Conservation (phyloP, 805 yeast species). For the Tetrapisispora nanseiensis region DNA sequence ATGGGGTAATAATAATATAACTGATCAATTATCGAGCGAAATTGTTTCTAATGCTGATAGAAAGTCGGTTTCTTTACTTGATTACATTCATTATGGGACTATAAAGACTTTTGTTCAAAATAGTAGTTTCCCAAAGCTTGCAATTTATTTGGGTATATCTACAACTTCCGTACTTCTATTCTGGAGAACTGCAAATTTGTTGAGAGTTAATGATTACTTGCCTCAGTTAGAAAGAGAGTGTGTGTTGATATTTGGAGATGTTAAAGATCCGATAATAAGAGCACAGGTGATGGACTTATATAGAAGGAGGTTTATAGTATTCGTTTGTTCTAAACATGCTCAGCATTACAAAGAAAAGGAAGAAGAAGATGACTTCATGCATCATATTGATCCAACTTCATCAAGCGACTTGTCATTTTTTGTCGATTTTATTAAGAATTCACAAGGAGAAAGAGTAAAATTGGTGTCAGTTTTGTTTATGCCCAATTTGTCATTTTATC, state of each 20-base stretch:
- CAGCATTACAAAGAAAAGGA: conserved; percentile 14
- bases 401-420: conserved; percentile 16
- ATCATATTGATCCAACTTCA: conserved; percentile 19
- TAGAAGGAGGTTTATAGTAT: conserved; percentile 26
- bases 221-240: conserved; percentile 11
- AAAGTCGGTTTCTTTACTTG: background rate
- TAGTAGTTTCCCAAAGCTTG: background rate
- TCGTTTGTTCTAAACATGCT: conserved; percentile 24
- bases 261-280: conserved; percentile 29
- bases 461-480: conserved; percentile 23
- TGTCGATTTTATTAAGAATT: conserved; percentile 10
- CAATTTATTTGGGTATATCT: background rate
- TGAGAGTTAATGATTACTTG: conserved; percentile 11
- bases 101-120: background rate
- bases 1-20: background rate
- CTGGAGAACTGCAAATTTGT: conserved; percentile 3
- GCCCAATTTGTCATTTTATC: conserved; percentile 27
- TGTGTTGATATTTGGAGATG: conserved; percentile 26
- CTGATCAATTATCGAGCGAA: background rate
- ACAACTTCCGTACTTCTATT: background rate
- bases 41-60: background rate
- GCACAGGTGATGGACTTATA: conserved; percentile 29
- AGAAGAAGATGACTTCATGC: conserved; percentile 24
- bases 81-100: background rate
- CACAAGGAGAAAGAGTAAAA: conserved; percentile 5